Conservation (phyloP, 352 stramenopile genomes). For the Globisporangium viniferum region DNA sequence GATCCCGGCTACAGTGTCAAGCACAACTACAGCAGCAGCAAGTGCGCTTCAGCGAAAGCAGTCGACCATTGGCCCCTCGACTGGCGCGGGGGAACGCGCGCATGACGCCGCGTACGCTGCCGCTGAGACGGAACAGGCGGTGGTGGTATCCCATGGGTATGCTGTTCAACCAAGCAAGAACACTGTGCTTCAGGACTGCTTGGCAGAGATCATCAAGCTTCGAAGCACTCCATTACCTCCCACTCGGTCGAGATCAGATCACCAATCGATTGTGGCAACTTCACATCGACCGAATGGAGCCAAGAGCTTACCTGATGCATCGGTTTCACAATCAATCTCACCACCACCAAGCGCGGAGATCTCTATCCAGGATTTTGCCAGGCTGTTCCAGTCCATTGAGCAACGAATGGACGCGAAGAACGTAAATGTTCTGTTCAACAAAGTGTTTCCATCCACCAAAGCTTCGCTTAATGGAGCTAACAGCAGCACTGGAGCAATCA, state of each 20-base stretch:
- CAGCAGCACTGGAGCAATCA: not conserved
- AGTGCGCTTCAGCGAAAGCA: not conserved
- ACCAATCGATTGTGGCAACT: not conserved
- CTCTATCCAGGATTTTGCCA: constrained; percentile 27
- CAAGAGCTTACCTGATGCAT: not conserved
- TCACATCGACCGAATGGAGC: not conserved
- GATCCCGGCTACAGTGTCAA: not conserved
- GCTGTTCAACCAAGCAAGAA: not conserved
- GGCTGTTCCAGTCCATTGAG: constrained; percentile 28
- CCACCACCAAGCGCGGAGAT: constrained; percentile 15
- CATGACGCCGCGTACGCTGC: not conserved
- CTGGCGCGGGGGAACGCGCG: not conserved
- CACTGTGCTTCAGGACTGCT: constrained; percentile 26
- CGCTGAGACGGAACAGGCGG: not conserved
- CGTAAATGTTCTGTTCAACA: constrained; percentile 27
- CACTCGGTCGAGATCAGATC: not conserved
- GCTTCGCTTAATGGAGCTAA: not conserved
- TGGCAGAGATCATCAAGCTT: constrained; percentile 26
- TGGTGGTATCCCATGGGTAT: not conserved
- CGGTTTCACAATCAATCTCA: not conserved
- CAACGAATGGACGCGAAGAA: constrained; percentile 21
- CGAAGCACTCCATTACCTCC: constrained; percentile 6
- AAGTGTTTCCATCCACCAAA: not conserved
- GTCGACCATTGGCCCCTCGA: not conserved
- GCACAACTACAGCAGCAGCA: not conserved